Evolutionary conservation across 129 eudicot genomes (phyloP), one percentile per base, ranked within the genome.

Genomic region (Artemisia annua): DNA sequence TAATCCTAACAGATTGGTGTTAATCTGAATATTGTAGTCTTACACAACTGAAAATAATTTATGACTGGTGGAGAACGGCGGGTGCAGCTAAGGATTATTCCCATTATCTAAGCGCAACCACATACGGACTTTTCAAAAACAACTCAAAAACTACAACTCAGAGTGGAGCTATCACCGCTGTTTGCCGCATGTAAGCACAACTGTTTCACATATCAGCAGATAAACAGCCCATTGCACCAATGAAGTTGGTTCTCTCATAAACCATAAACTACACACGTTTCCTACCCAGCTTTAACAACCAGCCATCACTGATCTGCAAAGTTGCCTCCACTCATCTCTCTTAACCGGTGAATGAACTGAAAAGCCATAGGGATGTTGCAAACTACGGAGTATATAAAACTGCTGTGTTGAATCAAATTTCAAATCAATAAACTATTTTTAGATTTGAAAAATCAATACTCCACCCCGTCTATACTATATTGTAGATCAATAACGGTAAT

Each of bases 101-200:
- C 53, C 74, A 56, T 19, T 5, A 11, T 61, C 59, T 70, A 70
- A 60, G 52, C 64, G 52, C 48, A 54, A 67, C 65, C 50, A 48
- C 62, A 48, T 8, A 14, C 20, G 11, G 46, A 50, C 66, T 53
- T 67, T 74, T 26, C 63, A 56, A 53, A 28, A 82, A 78, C 69
- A 63, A 71, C 65, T 26, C 63, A 56, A 53, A 28, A 82, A 78
- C 69, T 69, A 71, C 65, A 60, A 64, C 69, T 64, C 72, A 73
- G 39, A 57, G 49, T 28, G 59, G 63, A 50, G n/a, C 39, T 60
- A 35, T 67, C 59, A 56, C 57, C 44, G 19, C 66, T 63, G 43
- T 56, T 24, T 51, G 35, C 54, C 18, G 57, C 74, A 69, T 13
- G 51, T 55, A 12, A 60, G 48, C 64, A 54, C 53, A 58, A 35